Percentiles rank a stretch among this genome's conserved stretches.
These are phyloP conservation scores for Cornus controversa DNA, from an alignment of 148 eudicot species.

Conservation along the genomic window DNA sequence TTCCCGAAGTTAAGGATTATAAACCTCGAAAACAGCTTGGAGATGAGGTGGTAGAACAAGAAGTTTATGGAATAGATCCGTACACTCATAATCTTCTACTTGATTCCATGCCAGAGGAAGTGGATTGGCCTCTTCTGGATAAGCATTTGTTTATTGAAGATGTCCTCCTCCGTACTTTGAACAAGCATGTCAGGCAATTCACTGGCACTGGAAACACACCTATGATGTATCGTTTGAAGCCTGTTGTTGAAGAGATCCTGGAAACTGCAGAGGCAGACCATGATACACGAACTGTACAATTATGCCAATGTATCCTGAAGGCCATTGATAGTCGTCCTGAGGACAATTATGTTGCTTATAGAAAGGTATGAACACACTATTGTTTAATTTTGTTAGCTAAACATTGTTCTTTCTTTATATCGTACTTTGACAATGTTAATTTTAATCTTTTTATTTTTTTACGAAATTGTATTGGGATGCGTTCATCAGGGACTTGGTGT, in stretches of 20 bases:
- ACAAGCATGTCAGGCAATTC: constrained; percentile 75
- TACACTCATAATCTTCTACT: constrained; percentile 94
- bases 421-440: neutral
- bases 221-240: constrained; percentile 74
- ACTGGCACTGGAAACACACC: constrained; percentile 89
- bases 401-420: neutral
- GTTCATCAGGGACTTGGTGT: constrained; percentile 91
- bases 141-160: constrained; percentile 91
- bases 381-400: neutral
- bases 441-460: constrained; percentile 2
- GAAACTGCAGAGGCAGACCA: constrained; percentile 44
- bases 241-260: constrained; percentile 72
- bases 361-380: constrained; percentile 57
- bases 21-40: constrained; percentile 92
- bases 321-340: constrained; percentile 74
- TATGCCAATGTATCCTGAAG: constrained; percentile 66
- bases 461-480: neutral
- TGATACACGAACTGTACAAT: constrained; percentile 40
- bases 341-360: constrained; percentile 93
- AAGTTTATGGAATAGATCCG: constrained; percentile 97
- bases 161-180: constrained; percentile 71
- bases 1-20: constrained; percentile 91
- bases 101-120: constrained; percentile 91
- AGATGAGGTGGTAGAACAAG: constrained; percentile 92
- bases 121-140: constrained; percentile 69